Evolutionary conservation across 2,329 filamentous ascomycete species (phyloP), one percentile per base, ranked within the genome.

Genomic region (Nemania sp.): DNA sequence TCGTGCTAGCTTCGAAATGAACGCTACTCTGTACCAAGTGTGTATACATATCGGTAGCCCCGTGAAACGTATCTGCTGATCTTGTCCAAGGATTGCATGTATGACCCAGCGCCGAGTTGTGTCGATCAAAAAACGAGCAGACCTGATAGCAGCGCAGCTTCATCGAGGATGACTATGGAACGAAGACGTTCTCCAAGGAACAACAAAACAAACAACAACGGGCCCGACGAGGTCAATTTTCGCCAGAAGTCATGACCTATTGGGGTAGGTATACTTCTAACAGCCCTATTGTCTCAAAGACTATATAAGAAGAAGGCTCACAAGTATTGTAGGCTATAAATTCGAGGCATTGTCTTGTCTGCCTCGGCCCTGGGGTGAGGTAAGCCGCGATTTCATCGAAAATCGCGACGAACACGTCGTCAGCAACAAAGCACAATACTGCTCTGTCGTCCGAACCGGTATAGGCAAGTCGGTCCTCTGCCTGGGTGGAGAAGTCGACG

Each of bases 351-450:
- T 99, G 1, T 87, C 88, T 6, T 88, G 95, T 1, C 78, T 98
- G 3, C 88, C 91, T 2, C 78, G 82, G 2, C 84, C 89, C 0
- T 97, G 93, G 87, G 87, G 83, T 55, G 84, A 89, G 58, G 89
- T 86, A 0, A 79, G 87, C 0, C 85, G 91, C 57, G 88, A 90
- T 1, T 86, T 88, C 60, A 97, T 99, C 64, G 93, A 97, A 72
- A 79, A 77, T 57, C 87, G 95, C 29, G 86, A 90, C 45, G 75
- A 86, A 2, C 81, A 89, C 56, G 71, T 88, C 9, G 93, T 97
- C 51, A 93, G 89, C 74, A 99, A 98, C 74, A 87, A 92, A 71
- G 90, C 91, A 0, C 95, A 99, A 72, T 98, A 98, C 79, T 99
- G 95, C 78, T 97, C 93, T 2, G 86, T 99, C 18, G 93, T 97